A percentile compares a stretch with the other conserved stretches of the same genome.
Conservation (phyloP, 106 monocot species). For the Alisma plantagoaquatica region DNA sequence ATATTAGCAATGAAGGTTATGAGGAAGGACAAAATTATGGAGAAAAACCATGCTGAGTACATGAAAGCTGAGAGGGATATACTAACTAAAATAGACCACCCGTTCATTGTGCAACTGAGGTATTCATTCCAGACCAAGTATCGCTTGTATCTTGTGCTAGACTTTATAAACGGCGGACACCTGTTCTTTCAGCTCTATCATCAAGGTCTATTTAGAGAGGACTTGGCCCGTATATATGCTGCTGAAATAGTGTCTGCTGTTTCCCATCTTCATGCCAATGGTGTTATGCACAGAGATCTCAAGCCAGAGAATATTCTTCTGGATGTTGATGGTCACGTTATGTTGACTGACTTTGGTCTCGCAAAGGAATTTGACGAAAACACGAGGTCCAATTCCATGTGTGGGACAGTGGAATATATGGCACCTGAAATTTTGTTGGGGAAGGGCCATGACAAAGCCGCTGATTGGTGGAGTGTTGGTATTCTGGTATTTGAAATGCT, state of each 20-base stretch:
- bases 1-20: slow-evolving; percentile 99
- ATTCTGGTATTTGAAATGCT: slow-evolving; percentile 95
- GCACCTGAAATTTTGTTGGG: slow-evolving; percentile 95
- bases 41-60: slow-evolving; percentile 94
- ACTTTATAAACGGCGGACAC: slow-evolving; percentile 94
- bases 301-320: slow-evolving; percentile 98
- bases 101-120: slow-evolving; percentile 91
- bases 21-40: slow-evolving; percentile 97
- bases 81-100: slow-evolving; percentile 89
- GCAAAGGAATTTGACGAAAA: slow-evolving; percentile 95
- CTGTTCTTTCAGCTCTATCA: slow-evolving; percentile 94
- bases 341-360: slow-evolving; percentile 97
- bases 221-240: slow-evolving; percentile 84
- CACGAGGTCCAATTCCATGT: slow-evolving; percentile 92
- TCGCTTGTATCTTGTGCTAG: slow-evolving; percentile 86
- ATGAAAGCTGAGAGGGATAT: slow-evolving; percentile 99
- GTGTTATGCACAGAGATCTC: slow-evolving; percentile 97
- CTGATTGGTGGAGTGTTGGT: slow-evolving; percentile 99
- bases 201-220: slow-evolving; percentile 96
- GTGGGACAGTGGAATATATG: slow-evolving; percentile 98
- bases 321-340: slow-evolving; percentile 92
- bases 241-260: slow-evolving; percentile 99
- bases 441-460: slow-evolving; percentile 96
- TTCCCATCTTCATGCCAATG: slow-evolving; percentile 94
- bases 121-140: slow-evolving; percentile 99